A percentile compares a stretch with the other conserved stretches of the same genome.
Conservation (phyloP, 1,139 yeast genomes). For the Petasospora fabianii region DNA sequence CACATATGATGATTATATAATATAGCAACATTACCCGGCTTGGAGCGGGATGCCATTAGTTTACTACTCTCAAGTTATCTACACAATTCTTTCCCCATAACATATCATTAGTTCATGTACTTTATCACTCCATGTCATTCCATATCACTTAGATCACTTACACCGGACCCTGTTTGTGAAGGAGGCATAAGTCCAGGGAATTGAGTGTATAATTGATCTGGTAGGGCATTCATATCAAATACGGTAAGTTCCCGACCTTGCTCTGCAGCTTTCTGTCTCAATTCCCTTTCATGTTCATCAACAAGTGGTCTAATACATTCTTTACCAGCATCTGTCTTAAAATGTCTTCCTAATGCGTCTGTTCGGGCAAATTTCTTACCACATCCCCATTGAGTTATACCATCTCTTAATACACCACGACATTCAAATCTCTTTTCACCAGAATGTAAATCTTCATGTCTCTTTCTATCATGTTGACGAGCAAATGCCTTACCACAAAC, state of each 20-base stretch:
- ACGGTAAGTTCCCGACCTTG: slow-evolving; percentile 10
- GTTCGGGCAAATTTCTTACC: slow-evolving; percentile 92
- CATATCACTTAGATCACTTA: slow-evolving; percentile 8
- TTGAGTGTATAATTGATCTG: slow-evolving; percentile 19
- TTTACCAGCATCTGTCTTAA: slow-evolving; percentile 90
- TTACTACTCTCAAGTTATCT: no score
- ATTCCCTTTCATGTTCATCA: slow-evolving; percentile 58
- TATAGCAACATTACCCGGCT: no score
- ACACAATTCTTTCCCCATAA: no score
- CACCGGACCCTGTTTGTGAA: slow-evolving; percentile 1
- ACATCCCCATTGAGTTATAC: slow-evolving; percentile 73
- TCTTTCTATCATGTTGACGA: slow-evolving; percentile 87
- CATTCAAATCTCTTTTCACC: slow-evolving; percentile 91
- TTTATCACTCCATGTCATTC: slow-evolving; percentile 9
- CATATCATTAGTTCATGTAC: background rate
- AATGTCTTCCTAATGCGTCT: slow-evolving; percentile 91
- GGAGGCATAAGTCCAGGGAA: slow-evolving; percentile 14
- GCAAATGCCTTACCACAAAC: slow-evolving; percentile 95
- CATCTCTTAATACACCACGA: slow-evolving; percentile 64
- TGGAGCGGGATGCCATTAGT: no score
- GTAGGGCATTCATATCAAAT: slow-evolving; percentile 13
- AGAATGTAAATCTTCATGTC: slow-evolving; percentile 90
- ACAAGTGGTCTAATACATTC: slow-evolving; percentile 72
- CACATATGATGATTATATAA: no score
- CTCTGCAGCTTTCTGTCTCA: slow-evolving; percentile 2